phyloP scores from a whole-genome alignment of 2,329 filamentous ascomycete genomes.

The Cladorrhinum sp. region DNA sequence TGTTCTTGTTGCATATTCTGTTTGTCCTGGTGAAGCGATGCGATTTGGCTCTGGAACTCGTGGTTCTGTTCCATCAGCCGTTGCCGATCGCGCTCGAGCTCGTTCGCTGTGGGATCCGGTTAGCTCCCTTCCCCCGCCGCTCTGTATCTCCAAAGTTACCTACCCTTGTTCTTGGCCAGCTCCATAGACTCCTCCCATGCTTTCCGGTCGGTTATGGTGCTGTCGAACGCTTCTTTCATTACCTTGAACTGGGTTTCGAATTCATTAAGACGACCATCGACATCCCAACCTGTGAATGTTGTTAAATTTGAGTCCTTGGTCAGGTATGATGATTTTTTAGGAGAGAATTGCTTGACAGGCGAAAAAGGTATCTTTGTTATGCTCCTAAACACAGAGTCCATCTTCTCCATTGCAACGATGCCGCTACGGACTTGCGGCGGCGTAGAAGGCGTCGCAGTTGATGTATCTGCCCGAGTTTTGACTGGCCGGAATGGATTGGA shows the following conservation, averaged over 20 bases:
- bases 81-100: slow-evolving; percentile 48
- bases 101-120: slow-evolving; percentile 38
- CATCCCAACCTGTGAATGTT: slow-evolving; percentile 69
- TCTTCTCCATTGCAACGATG: slow-evolving; percentile 32
- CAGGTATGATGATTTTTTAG: slow-evolving; percentile 54
- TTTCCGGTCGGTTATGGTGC: slow-evolving; percentile 64
- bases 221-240: slow-evolving; percentile 70
- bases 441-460: slow-evolving; percentile 15
- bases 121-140: slow-evolving; percentile 14
- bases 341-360: slow-evolving; percentile 42
- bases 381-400: slow-evolving; percentile 25
- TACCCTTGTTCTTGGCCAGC: slow-evolving; percentile 72
- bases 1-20: slow-evolving; percentile 36
- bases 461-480: slow-evolving; percentile 19
- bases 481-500: slow-evolving; percentile 11
- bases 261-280: slow-evolving; percentile 69
- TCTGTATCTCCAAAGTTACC: slow-evolving; percentile 29
- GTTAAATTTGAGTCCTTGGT: slow-evolving; percentile 71
- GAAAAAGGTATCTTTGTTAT: slow-evolving; percentile 35
- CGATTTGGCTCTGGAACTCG: slow-evolving; percentile 62
- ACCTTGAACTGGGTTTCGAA: slow-evolving; percentile 72
- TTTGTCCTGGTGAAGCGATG: slow-evolving; percentile 38
- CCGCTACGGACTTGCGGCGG: slow-evolving; percentile 31
- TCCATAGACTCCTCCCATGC: slow-evolving; percentile 71
- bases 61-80: slow-evolving; percentile 47